Percentiles rank a stretch among this genome's conserved stretches.
These are phyloP conservation scores for Zoysia matrella DNA, from an alignment of 202 grass and related monocot genomes.

Conservation along the genomic window DNA sequence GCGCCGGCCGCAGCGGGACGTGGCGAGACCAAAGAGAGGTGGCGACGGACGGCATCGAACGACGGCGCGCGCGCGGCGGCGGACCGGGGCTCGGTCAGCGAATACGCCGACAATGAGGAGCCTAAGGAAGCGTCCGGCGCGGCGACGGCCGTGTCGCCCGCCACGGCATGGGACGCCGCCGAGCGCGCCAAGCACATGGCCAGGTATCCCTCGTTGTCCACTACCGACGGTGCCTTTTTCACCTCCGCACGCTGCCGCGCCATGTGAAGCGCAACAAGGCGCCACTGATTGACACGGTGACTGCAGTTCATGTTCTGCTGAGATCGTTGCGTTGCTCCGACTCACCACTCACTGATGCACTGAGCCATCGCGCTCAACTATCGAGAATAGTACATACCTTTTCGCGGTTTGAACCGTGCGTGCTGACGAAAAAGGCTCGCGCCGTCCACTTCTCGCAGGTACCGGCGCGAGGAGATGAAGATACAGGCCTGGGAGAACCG, in stretches of 20 bases:
- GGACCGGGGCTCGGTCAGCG: background rate
- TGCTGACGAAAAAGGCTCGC: conserved; percentile 4
- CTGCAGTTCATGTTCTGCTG: background rate
- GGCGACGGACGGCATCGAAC: background rate
- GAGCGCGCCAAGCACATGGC: conserved; percentile 63
- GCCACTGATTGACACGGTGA: background rate
- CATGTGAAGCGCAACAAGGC: conserved; percentile 11
- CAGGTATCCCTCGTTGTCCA: conserved; percentile 25
- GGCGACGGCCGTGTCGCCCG: conserved; percentile 30
- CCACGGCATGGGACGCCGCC: conserved; percentile 59
- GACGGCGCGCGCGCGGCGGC: background rate
- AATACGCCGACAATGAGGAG: background rate
- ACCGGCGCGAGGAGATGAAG: conserved; percentile 57
- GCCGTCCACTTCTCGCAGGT: conserved; percentile 26
- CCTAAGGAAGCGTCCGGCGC: background rate
- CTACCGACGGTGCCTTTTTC: background rate
- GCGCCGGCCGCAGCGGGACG: background rate
- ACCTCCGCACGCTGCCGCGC: background rate
- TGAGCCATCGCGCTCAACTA: background rate
- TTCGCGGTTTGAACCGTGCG: background rate
- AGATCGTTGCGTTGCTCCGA: background rate
- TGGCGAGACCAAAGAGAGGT: no score
- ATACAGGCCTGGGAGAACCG: conserved; percentile 62
- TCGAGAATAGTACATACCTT: background rate
- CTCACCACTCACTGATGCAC: background rate